Conservation (phyloP, 2,329 filamentous ascomycete species). For the Ceratocystis diversiconidia region DNA sequence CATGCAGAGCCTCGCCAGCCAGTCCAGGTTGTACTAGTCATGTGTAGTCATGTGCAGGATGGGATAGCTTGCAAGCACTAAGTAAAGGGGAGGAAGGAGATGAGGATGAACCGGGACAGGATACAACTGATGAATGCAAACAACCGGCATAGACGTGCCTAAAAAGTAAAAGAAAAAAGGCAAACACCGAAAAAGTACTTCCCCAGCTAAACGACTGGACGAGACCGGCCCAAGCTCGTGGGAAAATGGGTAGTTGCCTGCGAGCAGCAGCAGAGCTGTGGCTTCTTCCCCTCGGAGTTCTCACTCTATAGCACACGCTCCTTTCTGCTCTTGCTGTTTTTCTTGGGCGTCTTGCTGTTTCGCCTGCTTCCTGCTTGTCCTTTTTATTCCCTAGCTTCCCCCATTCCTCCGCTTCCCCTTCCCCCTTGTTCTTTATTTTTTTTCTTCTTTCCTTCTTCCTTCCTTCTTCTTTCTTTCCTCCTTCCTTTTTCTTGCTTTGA, state of each 20-base stretch:
- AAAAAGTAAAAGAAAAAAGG: background rate
- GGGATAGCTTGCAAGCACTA: too few relatives aligned
- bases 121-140: background rate
- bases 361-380: background rate
- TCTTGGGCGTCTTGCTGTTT: background rate
- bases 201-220: background rate
- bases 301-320: background rate
- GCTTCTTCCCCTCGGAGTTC: background rate
- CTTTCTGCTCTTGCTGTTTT: background rate
- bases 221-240: background rate
- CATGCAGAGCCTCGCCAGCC: background rate
- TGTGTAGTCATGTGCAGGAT: background rate
- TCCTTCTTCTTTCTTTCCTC: background rate
- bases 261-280: background rate
- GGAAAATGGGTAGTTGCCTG: background rate
- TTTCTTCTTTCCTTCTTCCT: slow-evolving; percentile 6
- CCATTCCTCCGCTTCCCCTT: background rate
- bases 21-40: background rate
- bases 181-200: background rate
- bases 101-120: background rate
- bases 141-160: background rate
- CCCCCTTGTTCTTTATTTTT: background rate
- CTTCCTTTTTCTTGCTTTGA: background rate
- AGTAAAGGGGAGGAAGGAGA: too few relatives aligned
- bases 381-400: slow-evolving; percentile 8